Evolutionary conservation across 208 protist species (phyloP).

Genomic region (Trypanosoma cruzi): DNA sequence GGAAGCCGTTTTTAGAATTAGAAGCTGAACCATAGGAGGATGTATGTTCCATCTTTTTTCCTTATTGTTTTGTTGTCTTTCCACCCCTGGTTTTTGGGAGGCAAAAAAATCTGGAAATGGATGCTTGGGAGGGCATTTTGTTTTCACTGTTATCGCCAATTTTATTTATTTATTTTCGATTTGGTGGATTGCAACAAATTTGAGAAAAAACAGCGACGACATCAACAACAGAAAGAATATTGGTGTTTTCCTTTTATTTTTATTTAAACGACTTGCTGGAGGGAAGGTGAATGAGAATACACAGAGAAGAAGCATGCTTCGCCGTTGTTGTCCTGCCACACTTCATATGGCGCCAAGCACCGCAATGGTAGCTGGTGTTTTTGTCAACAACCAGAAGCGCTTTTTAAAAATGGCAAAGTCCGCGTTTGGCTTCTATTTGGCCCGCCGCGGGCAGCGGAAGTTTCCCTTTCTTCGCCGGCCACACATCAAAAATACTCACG

Average conservation of each 20-base stretch:
- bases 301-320: constrained; percentile 7
- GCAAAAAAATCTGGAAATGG: no score
- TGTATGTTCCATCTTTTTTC: background rate
- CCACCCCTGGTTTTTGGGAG: background rate
- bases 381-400: constrained; percentile 50
- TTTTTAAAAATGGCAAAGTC: constrained; percentile 92
- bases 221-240: no score
- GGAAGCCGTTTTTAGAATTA: background rate
- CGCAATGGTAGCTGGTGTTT: constrained; percentile 2
- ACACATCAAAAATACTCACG: constrained; percentile 84
- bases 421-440: constrained; percentile 89
- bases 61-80: background rate
- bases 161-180: no score
- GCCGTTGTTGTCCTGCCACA: constrained; percentile 17
- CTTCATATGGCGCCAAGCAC: background rate
- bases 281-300: background rate
- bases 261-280: background rate
- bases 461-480: constrained; percentile 81
- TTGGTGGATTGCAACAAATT: no score
- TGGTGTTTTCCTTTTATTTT: constrained; percentile 11
- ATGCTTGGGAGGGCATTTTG: no score
- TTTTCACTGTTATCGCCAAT: no score
- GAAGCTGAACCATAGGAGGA: background rate
- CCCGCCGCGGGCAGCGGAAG: constrained; percentile 77
- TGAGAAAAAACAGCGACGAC: background rate